Evolutionary conservation across 306 rosid genomes (phyloP).

Genomic region (Trifolium repens): DNA sequence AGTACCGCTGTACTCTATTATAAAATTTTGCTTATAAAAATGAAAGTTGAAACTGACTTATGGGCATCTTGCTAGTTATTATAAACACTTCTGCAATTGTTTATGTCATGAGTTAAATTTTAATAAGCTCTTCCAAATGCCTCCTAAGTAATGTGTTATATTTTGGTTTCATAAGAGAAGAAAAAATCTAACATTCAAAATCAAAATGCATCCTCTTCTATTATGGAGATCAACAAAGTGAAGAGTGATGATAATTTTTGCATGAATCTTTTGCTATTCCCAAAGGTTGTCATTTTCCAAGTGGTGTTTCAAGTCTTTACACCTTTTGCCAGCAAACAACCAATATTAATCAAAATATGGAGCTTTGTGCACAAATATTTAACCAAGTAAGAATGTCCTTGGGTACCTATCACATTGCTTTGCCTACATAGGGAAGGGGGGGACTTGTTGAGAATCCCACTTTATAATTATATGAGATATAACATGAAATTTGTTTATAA

Average conservation of each 20-base stretch:
- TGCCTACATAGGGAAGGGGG: neutral
- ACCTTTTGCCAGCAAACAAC: constrained; percentile 62
- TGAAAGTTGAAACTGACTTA: neutral
- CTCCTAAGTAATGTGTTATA: constrained; percentile 5
- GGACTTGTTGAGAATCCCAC: neutral
- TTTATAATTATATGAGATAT: neutral
- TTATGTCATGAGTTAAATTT: neutral
- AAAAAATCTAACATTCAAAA: neutral
- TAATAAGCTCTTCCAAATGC: neutral
- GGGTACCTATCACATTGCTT: constrained; percentile 8
- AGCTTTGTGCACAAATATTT: neutral
- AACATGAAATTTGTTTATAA: neutral
- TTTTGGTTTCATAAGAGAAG: constrained; percentile 12
- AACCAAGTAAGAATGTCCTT: neutral
- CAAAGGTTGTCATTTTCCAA: constrained; percentile 65
- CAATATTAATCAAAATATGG: neutral
- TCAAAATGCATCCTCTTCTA: constrained; percentile 4
- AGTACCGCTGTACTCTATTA: neutral
- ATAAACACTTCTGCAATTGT: neutral
- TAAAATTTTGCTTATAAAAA: neutral
- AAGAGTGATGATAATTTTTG: constrained; percentile 30
- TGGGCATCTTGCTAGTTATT: neutral
- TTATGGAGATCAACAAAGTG: constrained; percentile 21
- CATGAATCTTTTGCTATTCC: constrained; percentile 33
- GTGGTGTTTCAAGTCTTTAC: constrained; percentile 52